Evolutionary conservation across 2,329 filamentous ascomycete species (phyloP), one percentile per base, ranked within the genome.

Genomic region (Fusarium globosum): DNA sequence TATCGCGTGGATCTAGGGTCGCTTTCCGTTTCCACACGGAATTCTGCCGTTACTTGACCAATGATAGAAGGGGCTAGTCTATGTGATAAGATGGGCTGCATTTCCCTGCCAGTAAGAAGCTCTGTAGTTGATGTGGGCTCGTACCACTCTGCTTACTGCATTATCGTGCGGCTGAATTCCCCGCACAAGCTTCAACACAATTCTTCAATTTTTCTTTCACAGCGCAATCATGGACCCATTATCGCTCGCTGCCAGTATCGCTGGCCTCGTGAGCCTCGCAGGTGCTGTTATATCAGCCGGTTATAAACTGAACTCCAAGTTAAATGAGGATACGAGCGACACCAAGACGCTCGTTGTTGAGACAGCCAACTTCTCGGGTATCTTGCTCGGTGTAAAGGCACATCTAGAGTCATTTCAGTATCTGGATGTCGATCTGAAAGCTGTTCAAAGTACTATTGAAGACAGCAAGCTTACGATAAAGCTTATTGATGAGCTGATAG

Each of bases 141-240:
- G 8, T 20, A 36, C 30, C 46, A 49, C 30, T 36, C 49, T 36
- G 48, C 48, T 51, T 35, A 51, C 48, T 52, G 49, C 4, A 8
- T 20, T 52, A 8, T 52, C n/a, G 3, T 52, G 30, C 49, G 49
- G n/a, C 30, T 52, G 49, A 26, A 20, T 52, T 8, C 49, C 49
- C 49, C 49, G n/a, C 49, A 52, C 49, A 6, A 1, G 18, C 16
- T 20, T 15, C 16, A 52, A 20, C 49, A 15, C 6, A 20, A 20
- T 52, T 5, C 6, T 23, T 15, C 13, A 6, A 0, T 20, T 16
- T 23, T 4, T 35, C 13, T 20, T 6, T 14, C 3, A 4, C 16
- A 2, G 9, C 9, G 30, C 13, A 58, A 38, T 1, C n/a, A 68
- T 61, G 59, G 48, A 61, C 9, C 48, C 59, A 0, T 4, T 61